Evolutionary conservation across 2,329 filamentous ascomycete species (phyloP).

Genomic region (Xylariaceae sp.): DNA sequence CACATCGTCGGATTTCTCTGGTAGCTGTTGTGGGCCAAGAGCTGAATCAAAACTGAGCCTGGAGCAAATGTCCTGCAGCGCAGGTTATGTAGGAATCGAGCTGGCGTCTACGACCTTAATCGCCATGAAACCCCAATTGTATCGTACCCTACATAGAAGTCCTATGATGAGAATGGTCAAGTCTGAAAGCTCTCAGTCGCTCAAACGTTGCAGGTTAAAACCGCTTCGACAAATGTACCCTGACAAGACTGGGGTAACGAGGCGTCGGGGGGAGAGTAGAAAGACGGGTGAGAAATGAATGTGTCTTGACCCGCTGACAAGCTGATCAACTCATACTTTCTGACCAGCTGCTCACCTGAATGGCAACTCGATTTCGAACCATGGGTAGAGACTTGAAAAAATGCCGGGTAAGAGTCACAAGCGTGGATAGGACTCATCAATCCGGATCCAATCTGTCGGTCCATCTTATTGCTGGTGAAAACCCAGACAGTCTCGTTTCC

Average conservation of each 20-base stretch:
- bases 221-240: not conserved
- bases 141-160: not conserved
- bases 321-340: no score
- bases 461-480: constrained; percentile 1
- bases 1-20: constrained; percentile 11
- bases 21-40: constrained; percentile 9
- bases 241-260: constrained; percentile 8
- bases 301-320: no score
- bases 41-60: not conserved
- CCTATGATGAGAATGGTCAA: no score
- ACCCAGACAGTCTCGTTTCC: constrained; percentile 13
- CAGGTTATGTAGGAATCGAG: constrained; percentile 14
- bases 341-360: not conserved
- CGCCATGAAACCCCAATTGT: constrained; percentile 13
- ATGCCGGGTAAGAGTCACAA: no score
- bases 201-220: no score
- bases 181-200: no score
- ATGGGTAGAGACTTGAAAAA: no score
- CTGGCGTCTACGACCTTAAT: constrained; percentile 7
- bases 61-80: constrained; percentile 11
- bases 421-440: no score
- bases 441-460: constrained; percentile 3
- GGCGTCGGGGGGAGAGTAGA: not conserved
- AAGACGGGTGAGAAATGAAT: no score
- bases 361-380: no score